phyloP scores from a whole-genome alignment of 768 basidiomycete species.

The Russula sp. region DNA sequence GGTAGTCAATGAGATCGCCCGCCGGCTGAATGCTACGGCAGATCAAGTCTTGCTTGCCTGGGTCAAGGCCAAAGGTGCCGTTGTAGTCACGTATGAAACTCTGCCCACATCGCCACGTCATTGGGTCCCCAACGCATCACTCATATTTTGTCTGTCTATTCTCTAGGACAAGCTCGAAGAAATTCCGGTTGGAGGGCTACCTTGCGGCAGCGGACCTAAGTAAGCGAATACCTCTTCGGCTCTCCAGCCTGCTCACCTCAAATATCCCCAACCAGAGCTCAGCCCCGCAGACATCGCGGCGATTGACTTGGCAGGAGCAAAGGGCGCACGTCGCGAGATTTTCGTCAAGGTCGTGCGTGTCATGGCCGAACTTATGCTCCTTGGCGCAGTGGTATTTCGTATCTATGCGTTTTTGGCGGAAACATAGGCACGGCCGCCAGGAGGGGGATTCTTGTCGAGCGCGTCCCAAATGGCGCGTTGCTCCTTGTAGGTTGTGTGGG shows the following conservation, averaged over 20 bases:
- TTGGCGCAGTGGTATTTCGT: constrained; percentile 9
- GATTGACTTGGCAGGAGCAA: constrained; percentile 51
- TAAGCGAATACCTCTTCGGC: constrained; percentile 25
- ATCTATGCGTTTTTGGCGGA: constrained; percentile 7
- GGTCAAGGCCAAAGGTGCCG: constrained; percentile 60
- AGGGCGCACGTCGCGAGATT: constrained; percentile 26
- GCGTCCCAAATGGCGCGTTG: background rate
- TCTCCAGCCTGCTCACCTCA: background rate
- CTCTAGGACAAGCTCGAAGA: constrained; percentile 56
- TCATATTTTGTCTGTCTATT: background rate
- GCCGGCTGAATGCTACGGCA: constrained; percentile 40
- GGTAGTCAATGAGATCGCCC: constrained; percentile 48
- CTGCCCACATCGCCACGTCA: background rate
- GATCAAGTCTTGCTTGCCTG: constrained; percentile 70
- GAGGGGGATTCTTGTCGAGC: background rate
- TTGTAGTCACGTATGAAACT: constrained; percentile 49
- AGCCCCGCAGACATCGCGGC: constrained; percentile 43
- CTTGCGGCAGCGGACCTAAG: constrained; percentile 58
- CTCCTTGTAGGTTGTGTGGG: background rate
- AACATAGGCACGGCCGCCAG: background rate
- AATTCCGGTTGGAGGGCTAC: constrained; percentile 58
- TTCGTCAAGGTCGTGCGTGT: constrained; percentile 2
- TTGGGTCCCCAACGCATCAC: background rate
- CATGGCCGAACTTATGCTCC: constrained; percentile 10
- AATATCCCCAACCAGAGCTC: constrained; percentile 32